Evolutionary conservation across 805 yeast genomes (phyloP), one percentile per base, ranked within the genome.

Genomic region (Yamadazyma endophytica): DNA sequence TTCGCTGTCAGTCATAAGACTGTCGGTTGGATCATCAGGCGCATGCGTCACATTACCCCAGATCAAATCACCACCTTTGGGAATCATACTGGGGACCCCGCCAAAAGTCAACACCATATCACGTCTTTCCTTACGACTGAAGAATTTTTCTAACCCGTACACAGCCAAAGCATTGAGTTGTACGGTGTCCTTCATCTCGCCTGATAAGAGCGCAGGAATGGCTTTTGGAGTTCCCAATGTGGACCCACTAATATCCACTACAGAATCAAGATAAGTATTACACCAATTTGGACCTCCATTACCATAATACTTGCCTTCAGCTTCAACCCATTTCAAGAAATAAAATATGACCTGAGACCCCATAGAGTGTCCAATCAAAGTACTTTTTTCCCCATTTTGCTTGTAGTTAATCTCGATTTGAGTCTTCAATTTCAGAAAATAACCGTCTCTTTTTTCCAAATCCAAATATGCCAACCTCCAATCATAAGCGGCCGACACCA

Each of bases 101-200:
- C 95, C 96, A 69, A 86, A 90, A 1, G 90, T 70, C 40, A 87
- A 70, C 29, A 88, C 53, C 82, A 92, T 69, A 40, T 86, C 94
- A 5, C 87, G 76, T 44, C 98, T 74, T 59, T 90, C 98, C 39
- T 77, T 74, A 52, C 95, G 74, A 31, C 92, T 82, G 56, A 92
- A 88, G 58, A 92, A 92, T 60, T 85, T 87, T 52, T 92, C 98
- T 35, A 92, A 70, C 1, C 97, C 98, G 49, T 85, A 87, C 42
- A 90, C 87, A 0, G 97, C 98, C 39, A 90, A 60, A 3, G 92
- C 82, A 54, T 92, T 92, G 53, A 92, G 66, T 50, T 90, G 96
- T 18, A 94, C 94, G 0, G 98, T 92, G 56, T 92, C 98, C 55
- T 80, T 86, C 97, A 92, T 92, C 59, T 92, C 98, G 11, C 98